Evolutionary conservation across 2,329 filamentous ascomycete genomes (phyloP), one percentile per base, ranked within the genome.

Genomic region (Ophiostoma sp.): DNA sequence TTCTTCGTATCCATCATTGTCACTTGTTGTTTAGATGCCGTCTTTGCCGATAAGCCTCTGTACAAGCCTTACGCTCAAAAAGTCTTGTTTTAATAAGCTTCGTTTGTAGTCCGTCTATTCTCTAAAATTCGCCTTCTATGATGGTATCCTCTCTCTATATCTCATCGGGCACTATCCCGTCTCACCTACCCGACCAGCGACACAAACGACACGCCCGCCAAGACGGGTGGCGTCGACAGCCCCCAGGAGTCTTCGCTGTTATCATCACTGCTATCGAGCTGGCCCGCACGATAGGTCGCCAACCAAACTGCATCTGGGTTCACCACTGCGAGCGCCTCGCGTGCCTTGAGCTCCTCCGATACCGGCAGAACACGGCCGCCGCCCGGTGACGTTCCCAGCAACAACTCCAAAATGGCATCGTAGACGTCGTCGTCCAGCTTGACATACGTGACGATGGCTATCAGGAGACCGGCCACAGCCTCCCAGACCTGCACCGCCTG

Each of bases 301-400:
- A 95, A 81, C 93, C 93, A 97, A 3, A 96, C 91, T 1, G 92
- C 91, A 83, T 96, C 93, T 0, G 86, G 84, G 80, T 95, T 94
- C 71, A 91, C 82, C 2, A 79, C 82, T 76, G 92, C 89, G 63
- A 96, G 81, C 12, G 88, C 89, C 45, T 82, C 81, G 66, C 84
- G 86, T 12, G 91, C 86, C 66, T 87, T 83, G 1, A 78, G 72
- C 36, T 85, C 82, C 45, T 79, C 81, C 69, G 84, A 81, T 61
- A 90, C 76, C 39, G 75, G 55, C 33, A 76, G 59, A 55, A 73
- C 59, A 66, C 11, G 69, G 19, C 25, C 84, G 82, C 55, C 79
- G 80, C 70, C 22, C 19, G 84, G 81, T 61, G 91, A 77, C 50
- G 84, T 79, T 42, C 86, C 86, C 2, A 80, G 84, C 33, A 96